Conservation (phyloP, 2,329 filamentous ascomycete genomes). For the Stromatinia cepivora region DNA sequence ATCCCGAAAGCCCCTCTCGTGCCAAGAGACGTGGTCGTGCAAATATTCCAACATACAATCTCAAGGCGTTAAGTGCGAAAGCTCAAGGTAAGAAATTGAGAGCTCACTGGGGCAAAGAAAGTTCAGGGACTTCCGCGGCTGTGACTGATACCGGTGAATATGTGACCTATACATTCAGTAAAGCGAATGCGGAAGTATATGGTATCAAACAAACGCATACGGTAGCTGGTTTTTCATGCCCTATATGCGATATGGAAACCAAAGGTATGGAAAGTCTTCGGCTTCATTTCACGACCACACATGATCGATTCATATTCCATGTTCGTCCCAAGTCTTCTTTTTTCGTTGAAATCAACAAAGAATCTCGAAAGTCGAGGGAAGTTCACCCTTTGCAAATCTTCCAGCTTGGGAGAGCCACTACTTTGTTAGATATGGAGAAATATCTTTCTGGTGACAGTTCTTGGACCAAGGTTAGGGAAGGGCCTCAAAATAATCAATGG, state of each 20-base stretch:
- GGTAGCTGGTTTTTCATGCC: constrained; percentile 33
- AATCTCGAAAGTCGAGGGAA: constrained; percentile 34
- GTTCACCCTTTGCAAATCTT: constrained; percentile 43
- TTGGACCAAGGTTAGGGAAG: constrained; percentile 48
- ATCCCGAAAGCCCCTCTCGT: constrained; percentile 29
- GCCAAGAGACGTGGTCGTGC: constrained; percentile 30
- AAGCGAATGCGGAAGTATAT: constrained; percentile 30
- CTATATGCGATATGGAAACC: constrained; percentile 32
- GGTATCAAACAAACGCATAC: constrained; percentile 31
- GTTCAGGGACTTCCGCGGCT: constrained; percentile 25
- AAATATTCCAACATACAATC: constrained; percentile 52
- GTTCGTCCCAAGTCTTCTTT: constrained; percentile 46
- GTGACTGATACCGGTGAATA: constrained; percentile 33
- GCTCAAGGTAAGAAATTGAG: constrained; percentile 53
- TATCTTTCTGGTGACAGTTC: constrained; percentile 49
- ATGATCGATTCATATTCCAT: constrained; percentile 34
- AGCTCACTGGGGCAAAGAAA: constrained; percentile 45
- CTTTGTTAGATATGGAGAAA: constrained; percentile 49
- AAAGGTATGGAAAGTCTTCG: constrained; percentile 30
- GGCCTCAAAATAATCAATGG: constrained; percentile 42
- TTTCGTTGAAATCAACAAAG: constrained; percentile 40
- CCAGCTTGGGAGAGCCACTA: constrained; percentile 47
- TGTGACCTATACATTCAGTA: constrained; percentile 35
- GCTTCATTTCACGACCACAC: constrained; percentile 34
- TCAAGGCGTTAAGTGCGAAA: constrained; percentile 59